A percentile compares a stretch with the other conserved stretches of the same genome.
Evolutionary conservation across 371 early-diverging fungal genomes (phyloP).

Genomic region (Mortierella sp.): DNA sequence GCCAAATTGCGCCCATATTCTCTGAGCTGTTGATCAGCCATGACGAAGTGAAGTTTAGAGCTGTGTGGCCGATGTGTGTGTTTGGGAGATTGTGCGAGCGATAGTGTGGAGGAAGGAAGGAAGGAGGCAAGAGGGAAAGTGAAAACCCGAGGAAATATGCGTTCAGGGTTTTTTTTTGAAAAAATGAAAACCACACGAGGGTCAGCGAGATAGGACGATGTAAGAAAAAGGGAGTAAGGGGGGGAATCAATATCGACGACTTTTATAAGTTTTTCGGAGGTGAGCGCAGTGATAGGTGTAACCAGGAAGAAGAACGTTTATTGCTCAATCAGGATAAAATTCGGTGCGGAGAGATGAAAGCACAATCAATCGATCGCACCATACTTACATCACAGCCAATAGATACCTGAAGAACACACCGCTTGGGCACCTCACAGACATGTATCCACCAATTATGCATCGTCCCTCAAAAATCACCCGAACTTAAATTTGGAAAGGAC

Average conservation of each 20-base stretch:
- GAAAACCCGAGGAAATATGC: background rate
- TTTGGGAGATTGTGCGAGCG: background rate
- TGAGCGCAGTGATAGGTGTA: too few relatives aligned
- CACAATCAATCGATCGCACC: background rate
- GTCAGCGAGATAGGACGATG: background rate
- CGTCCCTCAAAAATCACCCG: background rate
- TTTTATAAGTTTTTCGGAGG: too few relatives aligned
- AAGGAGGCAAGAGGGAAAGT: background rate
- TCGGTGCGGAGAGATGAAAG: too few relatives aligned
- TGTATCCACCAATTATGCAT: background rate
- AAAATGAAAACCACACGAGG: background rate
- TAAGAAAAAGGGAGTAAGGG: background rate
- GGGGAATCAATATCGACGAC: too few relatives aligned
- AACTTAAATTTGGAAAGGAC: background rate
- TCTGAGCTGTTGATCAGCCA: conserved; percentile 52
- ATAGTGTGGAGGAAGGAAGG: background rate
- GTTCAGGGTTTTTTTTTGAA: background rate
- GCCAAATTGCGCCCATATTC: conserved; percentile 29
- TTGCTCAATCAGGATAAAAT: too few relatives aligned
- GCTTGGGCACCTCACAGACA: too few relatives aligned
- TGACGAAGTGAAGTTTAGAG: background rate
- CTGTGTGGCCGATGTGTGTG: background rate
- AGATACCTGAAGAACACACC: background rate
- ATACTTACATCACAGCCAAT: background rate
- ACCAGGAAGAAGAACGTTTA: too few relatives aligned